These are phyloP conservation scores for Candida lessepsii DNA, from an alignment of 805 yeast genomes.

Conservation along the genomic window DNA sequence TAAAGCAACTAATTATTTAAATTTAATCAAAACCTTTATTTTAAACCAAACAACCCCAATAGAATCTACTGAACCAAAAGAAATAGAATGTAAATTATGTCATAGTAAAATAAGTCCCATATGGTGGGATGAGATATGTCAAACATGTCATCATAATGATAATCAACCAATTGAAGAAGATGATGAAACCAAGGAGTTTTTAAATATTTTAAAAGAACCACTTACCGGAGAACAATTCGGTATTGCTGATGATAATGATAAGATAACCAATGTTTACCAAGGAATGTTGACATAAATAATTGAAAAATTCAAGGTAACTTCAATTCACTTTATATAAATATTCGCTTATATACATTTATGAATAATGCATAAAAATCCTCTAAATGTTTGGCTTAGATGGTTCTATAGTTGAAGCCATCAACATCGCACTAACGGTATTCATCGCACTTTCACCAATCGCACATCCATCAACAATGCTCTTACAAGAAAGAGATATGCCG, in stretches of 20 bases:
- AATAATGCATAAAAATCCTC: too few relatives aligned
- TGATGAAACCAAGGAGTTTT: conserved; percentile 16
- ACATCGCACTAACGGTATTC: too few relatives aligned
- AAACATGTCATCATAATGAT: conserved; percentile 29
- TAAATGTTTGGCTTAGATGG: too few relatives aligned
- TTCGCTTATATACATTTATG: too few relatives aligned
- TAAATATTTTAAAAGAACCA: conserved; percentile 27
- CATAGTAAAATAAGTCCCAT: conserved; percentile 3
- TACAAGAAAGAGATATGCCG: conserved; percentile 62
- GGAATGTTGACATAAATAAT: too few relatives aligned
- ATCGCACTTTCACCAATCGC: background rate
- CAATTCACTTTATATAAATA: too few relatives aligned
- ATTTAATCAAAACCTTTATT: conserved; percentile 2
- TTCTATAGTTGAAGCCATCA: too few relatives aligned
- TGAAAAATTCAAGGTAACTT: too few relatives aligned
- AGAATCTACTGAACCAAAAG: background rate
- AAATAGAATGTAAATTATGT: conserved; percentile 1
- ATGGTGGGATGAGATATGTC: conserved; percentile 23
- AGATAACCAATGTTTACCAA: conserved; percentile 14
- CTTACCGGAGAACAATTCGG: conserved; percentile 35
- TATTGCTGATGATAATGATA: conserved; percentile 24
- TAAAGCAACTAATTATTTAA: conserved; percentile 7
- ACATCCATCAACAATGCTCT: conserved; percentile 28
- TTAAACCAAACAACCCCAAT: background rate
- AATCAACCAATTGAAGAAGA: conserved; percentile 8